A percentile compares a stretch with the other conserved stretches of the same genome.
Evolutionary conservation across 2,329 filamentous ascomycete genomes (phyloP).

Genomic region (Ceratocystis alfenasii): DNA sequence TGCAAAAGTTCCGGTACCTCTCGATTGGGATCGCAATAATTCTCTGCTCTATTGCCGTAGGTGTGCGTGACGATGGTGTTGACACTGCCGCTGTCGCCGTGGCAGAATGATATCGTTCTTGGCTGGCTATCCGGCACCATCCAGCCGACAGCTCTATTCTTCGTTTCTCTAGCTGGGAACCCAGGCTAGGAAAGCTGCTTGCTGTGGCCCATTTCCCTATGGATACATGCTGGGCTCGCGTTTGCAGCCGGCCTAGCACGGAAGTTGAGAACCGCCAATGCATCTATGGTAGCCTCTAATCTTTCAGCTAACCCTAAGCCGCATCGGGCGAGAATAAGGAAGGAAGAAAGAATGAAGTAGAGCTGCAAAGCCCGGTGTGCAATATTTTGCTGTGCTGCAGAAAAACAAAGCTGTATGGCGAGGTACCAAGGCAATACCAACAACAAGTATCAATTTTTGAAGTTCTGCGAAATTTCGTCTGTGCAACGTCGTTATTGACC

Average conservation of each 20-base stretch:
- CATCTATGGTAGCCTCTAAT: slow-evolving; percentile 14
- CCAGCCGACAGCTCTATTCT: background rate
- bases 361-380: background rate
- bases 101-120: slow-evolving; percentile 13
- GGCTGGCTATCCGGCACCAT: slow-evolving; percentile 13
- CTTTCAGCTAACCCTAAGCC: slow-evolving; percentile 15
- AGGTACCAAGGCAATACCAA: background rate
- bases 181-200: background rate
- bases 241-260: slow-evolving; percentile 19
- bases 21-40: slow-evolving; percentile 67
- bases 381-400: background rate
- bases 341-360: background rate
- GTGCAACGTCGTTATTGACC: slow-evolving; percentile 14
- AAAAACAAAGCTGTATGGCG: background rate
- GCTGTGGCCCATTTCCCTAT: background rate
- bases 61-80: slow-evolving; percentile 19
- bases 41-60: slow-evolving; percentile 36
- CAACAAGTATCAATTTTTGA: background rate
- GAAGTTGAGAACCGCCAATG: slow-evolving; percentile 20
- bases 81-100: slow-evolving; percentile 17
- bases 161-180: background rate
- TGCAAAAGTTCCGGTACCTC: slow-evolving; percentile 89
- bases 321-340: background rate
- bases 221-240: slow-evolving; percentile 7
- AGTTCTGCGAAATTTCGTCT: slow-evolving; percentile 6